phyloP scores from a whole-genome alignment of 2,329 filamentous ascomycete species.

The Trichoderma koningii region DNA sequence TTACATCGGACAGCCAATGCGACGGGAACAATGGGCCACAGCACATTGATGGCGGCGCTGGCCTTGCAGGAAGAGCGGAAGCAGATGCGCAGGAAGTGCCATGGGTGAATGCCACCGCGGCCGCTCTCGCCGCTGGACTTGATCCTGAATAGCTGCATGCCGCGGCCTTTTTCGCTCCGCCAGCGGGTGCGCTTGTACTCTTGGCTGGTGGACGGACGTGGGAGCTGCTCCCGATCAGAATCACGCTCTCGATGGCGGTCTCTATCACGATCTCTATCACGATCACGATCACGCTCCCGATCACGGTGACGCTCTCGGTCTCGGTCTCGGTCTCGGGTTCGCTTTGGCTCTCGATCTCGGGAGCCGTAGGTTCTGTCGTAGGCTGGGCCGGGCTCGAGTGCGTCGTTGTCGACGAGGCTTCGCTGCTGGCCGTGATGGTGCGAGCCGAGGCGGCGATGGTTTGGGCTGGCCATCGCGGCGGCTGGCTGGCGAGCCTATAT shows the following conservation, averaged over 20 bases:
- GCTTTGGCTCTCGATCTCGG: background rate
- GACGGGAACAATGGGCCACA: slow-evolving; percentile 52
- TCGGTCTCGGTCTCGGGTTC: no score
- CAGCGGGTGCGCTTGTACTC: slow-evolving; percentile 9
- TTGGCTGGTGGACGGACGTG: slow-evolving; percentile 1
- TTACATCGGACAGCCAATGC: slow-evolving; percentile 38
- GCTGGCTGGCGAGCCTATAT: background rate
- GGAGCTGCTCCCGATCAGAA: background rate
- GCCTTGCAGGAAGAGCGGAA: slow-evolving; percentile 48
- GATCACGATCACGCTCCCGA: no score
- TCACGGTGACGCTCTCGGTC: no score
- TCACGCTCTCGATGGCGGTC: no score
- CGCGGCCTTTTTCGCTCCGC: slow-evolving; percentile 5
- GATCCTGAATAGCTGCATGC: slow-evolving; percentile 15
- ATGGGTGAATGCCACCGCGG: slow-evolving; percentile 46
- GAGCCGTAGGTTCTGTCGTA: slow-evolving; percentile 10
- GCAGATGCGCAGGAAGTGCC: slow-evolving; percentile 47
- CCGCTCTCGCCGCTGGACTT: slow-evolving; percentile 48
- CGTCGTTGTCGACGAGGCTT: slow-evolving; percentile 2
- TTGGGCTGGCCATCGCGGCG: slow-evolving; percentile 14
- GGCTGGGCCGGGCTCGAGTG: slow-evolving; percentile 1
- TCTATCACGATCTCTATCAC: no score
- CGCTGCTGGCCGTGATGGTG: slow-evolving; percentile 2
- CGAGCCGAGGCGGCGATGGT: slow-evolving; percentile 17
- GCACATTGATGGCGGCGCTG: slow-evolving; percentile 49